phyloP scores from a whole-genome alignment of 305 asterid genomes.

The Fraxinus angustifolia region DNA sequence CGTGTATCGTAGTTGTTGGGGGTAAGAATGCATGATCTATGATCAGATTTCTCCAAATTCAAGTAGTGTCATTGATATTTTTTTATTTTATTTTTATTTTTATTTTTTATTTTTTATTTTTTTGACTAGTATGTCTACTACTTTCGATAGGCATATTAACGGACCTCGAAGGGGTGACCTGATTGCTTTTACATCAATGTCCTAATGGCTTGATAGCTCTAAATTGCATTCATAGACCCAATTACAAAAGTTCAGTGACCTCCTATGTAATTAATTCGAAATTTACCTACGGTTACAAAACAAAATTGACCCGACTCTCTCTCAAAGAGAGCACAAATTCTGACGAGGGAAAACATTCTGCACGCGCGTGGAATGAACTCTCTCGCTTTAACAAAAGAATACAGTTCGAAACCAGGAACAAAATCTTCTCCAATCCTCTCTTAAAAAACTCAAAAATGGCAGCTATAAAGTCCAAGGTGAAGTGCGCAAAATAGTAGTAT shows the following conservation, averaged over 20 bases:
- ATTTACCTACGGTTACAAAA: no score
- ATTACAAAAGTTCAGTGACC: neutral
- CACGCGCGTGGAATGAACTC: neutral
- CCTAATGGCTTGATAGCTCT: neutral
- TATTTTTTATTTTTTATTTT: no score
- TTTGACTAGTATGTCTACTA: no score
- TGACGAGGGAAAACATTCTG: neutral
- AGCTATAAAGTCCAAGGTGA: neutral
- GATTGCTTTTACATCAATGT: no score
- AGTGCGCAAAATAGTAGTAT: neutral
- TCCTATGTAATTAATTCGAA: no score
- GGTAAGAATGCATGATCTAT: no score
- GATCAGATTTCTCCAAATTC: no score
- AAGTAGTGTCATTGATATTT: neutral
- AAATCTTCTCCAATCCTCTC: neutral
- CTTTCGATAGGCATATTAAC: no score
- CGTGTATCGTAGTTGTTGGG: no score
- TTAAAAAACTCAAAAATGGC: neutral
- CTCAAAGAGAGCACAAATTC: no score
- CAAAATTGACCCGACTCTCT: neutral
- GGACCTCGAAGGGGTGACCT: no score
- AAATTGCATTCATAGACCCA: neutral
- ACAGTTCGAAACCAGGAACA: neutral
- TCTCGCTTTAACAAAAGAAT: neutral
- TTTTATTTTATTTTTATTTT: no score